A percentile compares a stretch with the other conserved stretches of the same genome.
phyloP scores from a whole-genome alignment of 305 asterid species.

The Fraxinus sp. region DNA sequence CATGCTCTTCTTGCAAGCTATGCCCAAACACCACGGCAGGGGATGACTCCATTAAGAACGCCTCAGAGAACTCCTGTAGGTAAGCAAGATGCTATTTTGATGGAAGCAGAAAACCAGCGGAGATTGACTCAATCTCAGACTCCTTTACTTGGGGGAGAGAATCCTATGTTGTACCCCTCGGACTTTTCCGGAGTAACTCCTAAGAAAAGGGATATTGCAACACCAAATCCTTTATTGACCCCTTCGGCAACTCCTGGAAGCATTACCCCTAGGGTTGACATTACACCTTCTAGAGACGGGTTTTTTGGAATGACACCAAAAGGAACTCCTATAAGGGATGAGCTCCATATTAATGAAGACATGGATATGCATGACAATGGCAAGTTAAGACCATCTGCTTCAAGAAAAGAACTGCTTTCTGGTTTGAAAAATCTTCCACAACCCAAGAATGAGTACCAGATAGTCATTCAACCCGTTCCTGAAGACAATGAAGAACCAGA shows the following conservation, averaged over 20 bases:
- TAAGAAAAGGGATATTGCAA: slow-evolving; percentile 70
- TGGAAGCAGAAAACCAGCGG: slow-evolving; percentile 96
- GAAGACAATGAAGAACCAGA: slow-evolving; percentile 88
- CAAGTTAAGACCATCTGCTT: slow-evolving; percentile 52
- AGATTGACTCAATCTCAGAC: slow-evolving; percentile 82
- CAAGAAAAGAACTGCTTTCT: slow-evolving; percentile 54
- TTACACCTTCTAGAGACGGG: slow-evolving; percentile 77
- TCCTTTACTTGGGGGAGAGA: slow-evolving; percentile 93
- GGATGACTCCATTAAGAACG: slow-evolving; percentile 83
- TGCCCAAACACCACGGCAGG: slow-evolving; percentile 79
- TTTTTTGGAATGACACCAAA: slow-evolving; percentile 71
- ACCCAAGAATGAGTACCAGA: slow-evolving; percentile 90
- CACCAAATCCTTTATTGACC: slow-evolving; percentile 92
- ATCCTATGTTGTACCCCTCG: slow-evolving; percentile 89
- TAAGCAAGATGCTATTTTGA: slow-evolving; percentile 89
- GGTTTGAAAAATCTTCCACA: slow-evolving; percentile 78
- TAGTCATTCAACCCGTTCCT: slow-evolving; percentile 59
- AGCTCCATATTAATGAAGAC: slow-evolving; percentile 78
- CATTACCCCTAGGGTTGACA: slow-evolving; percentile 73
- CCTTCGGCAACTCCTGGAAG: slow-evolving; percentile 81
- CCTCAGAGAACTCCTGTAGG: slow-evolving; percentile 92
- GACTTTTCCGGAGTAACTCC: slow-evolving; percentile 99
- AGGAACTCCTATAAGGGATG: slow-evolving; percentile 93
- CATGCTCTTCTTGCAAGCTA: slow-evolving; percentile 87
- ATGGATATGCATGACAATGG: slow-evolving; percentile 55